phyloP scores from a whole-genome alignment of 2,329 filamentous ascomycete species.

The Escovopsis sp. region DNA sequence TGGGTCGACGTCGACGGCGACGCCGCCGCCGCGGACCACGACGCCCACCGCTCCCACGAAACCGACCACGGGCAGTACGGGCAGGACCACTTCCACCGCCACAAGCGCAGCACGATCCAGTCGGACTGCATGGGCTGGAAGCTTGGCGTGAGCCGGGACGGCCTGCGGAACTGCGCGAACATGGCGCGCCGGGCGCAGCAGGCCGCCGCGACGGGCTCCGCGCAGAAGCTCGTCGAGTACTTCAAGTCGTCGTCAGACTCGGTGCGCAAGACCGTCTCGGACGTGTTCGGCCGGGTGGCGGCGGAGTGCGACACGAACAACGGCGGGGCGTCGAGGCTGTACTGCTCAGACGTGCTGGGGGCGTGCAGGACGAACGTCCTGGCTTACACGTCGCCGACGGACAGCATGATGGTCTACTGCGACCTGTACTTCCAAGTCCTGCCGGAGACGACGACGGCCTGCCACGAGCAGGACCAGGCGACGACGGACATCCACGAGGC shows the following conservation, averaged over 20 bases:
- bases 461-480: conserved; percentile 50
- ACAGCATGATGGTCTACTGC: conserved; percentile 46
- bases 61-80: conserved; percentile 34
- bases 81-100: conserved; percentile 28
- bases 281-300: conserved; percentile 35
- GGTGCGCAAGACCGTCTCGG: conserved; percentile 33
- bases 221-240: conserved; percentile 40
- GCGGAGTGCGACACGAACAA: conserved; percentile 37
- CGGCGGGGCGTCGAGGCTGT: conserved; percentile 33
- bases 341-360: conserved; percentile 41
- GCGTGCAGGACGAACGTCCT: conserved; percentile 37
- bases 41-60: conserved; percentile 22
- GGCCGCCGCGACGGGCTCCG: conserved; percentile 32
- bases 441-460: conserved; percentile 30
- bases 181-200: conserved; percentile 37
- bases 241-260: conserved; percentile 41
- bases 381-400: conserved; percentile 43
- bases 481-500: conserved; percentile 51
- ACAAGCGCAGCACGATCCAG: conserved; percentile 35
- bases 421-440: conserved; percentile 41
- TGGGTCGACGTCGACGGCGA: conserved; percentile 40
- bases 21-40: conserved; percentile 33
- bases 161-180: conserved; percentile 36
- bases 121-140: conserved; percentile 37
- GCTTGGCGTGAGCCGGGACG: conserved; percentile 28